Evolutionary conservation across 805 yeast genomes (phyloP).

Genomic region (Lachancea thermotolerans): DNA sequence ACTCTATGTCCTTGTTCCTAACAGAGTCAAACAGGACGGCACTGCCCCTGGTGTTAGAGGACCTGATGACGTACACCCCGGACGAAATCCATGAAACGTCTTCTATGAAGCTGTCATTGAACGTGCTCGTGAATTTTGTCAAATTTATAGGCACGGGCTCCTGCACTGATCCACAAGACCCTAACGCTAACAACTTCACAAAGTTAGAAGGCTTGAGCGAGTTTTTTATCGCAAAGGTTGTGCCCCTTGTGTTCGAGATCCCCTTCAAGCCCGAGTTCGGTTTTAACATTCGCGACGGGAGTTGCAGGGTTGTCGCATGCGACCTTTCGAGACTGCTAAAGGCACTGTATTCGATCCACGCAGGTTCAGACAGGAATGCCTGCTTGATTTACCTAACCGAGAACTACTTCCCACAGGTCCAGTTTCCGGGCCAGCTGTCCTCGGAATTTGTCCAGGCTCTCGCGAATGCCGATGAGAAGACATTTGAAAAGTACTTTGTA

Average conservation of each 20-base stretch:
- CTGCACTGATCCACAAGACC: conserved; percentile 56
- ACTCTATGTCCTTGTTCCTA: conserved; percentile 69
- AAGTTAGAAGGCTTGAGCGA: conserved; percentile 65
- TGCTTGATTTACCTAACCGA: conserved; percentile 45
- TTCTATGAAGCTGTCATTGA: conserved; percentile 61
- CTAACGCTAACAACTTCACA: conserved; percentile 36
- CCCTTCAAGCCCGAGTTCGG: conserved; percentile 61
- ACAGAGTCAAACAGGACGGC: conserved; percentile 56
- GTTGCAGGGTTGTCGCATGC: conserved; percentile 61
- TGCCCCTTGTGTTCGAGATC: conserved; percentile 66
- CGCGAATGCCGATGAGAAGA: conserved; percentile 49
- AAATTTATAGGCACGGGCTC: conserved; percentile 61
- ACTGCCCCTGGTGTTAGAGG: conserved; percentile 54
- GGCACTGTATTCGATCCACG: conserved; percentile 42
- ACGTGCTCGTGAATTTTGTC: conserved; percentile 58
- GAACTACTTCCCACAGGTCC: conserved; percentile 42
- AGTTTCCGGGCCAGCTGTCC: conserved; percentile 53
- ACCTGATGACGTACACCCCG: conserved; percentile 54
- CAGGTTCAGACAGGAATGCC: conserved; percentile 21
- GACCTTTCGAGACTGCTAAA: conserved; percentile 70
- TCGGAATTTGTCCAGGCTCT: conserved; percentile 57
- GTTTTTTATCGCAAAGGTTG: conserved; percentile 58
- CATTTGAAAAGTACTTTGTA: conserved; percentile 65
- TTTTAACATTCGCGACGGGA: conserved; percentile 71
- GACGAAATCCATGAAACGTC: conserved; percentile 56